Evolutionary conservation across 345 rosid genomes (phyloP).

Genomic region (Euclidium syriacum): DNA sequence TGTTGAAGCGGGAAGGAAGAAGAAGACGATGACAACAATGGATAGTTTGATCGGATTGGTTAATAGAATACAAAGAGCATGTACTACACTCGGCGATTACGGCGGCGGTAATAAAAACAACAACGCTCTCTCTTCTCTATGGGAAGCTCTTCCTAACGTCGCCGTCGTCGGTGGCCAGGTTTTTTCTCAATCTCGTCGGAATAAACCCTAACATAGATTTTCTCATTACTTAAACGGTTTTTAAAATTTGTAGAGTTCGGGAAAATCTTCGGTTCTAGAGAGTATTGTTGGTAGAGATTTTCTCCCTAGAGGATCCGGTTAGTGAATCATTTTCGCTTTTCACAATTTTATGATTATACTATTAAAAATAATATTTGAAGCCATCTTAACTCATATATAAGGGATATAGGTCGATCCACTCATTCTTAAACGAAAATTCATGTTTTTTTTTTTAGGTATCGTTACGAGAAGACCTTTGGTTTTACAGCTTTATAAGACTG

Average conservation of each 20-base stretch:
- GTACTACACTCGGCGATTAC: constrained; percentile 81
- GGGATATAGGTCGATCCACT: too few relatives aligned
- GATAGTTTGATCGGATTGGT: constrained; percentile 85
- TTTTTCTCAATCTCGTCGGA: background rate
- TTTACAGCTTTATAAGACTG: constrained; percentile 71
- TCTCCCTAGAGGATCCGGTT: constrained; percentile 97
- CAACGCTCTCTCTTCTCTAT: constrained; percentile 64
- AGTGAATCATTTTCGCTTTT: background rate
- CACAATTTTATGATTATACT: background rate
- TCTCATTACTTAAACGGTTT: background rate
- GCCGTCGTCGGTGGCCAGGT: constrained; percentile 93
- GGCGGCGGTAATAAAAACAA: constrained; percentile 62
- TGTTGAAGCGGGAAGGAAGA: background rate
- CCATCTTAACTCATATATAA: too few relatives aligned
- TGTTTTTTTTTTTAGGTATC: constrained; percentile 40
- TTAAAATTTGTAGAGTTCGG: constrained; percentile 65
- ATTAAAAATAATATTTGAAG: too few relatives aligned
- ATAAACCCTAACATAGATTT: background rate
- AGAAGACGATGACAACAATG: constrained; percentile 57
- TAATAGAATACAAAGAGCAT: constrained; percentile 82
- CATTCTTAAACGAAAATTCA: too few relatives aligned
- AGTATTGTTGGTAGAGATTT: constrained; percentile 93
- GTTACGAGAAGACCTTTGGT: constrained; percentile 92
- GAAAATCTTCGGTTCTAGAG: constrained; percentile 93
- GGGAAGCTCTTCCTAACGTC: constrained; percentile 92